phyloP scores from a whole-genome alignment of 2,329 filamentous ascomycete genomes.

The Colletotrichum salicis region DNA sequence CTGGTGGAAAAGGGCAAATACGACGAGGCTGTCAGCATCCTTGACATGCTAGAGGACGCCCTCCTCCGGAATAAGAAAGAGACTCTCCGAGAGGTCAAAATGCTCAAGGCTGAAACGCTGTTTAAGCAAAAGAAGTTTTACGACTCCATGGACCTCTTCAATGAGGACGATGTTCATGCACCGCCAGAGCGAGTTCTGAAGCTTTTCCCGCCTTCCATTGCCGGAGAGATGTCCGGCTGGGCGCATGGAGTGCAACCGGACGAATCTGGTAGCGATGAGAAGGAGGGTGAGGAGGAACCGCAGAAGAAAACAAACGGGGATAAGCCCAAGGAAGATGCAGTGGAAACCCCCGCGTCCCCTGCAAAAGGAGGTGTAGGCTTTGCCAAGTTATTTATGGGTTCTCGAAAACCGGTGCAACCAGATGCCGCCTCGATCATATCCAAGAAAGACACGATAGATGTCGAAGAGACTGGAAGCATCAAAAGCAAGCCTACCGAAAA shows the following conservation, averaged over 20 bases:
- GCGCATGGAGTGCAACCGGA: slow-evolving; percentile 54
- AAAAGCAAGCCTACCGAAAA: slow-evolving; percentile 60
- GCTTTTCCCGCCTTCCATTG: slow-evolving; percentile 84
- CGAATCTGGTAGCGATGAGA: slow-evolving; percentile 52
- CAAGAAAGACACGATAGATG: slow-evolving; percentile 60
- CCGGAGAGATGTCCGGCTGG: slow-evolving; percentile 79
- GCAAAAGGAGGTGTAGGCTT: slow-evolving; percentile 57
- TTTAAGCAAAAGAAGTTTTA: slow-evolving; percentile 87
- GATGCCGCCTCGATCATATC: slow-evolving; percentile 72
- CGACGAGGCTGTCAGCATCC: slow-evolving; percentile 91
- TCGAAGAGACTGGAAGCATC: slow-evolving; percentile 66
- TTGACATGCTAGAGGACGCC: slow-evolving; percentile 92
- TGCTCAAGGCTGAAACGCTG: slow-evolving; percentile 86
- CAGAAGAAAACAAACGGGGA: slow-evolving; percentile 49
- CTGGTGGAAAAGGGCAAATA: slow-evolving; percentile 78
- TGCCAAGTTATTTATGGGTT: slow-evolving; percentile 63
- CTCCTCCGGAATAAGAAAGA: slow-evolving; percentile 84
- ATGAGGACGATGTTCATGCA: slow-evolving; percentile 83
- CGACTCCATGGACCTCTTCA: slow-evolving; percentile 89
- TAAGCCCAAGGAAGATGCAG: slow-evolving; percentile 41
- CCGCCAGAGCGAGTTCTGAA: slow-evolving; percentile 89
- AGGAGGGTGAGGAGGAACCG: slow-evolving; percentile 44
- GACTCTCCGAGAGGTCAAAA: slow-evolving; percentile 85
- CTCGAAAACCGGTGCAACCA: slow-evolving; percentile 55
- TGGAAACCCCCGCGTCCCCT: slow-evolving; percentile 45